Percentiles rank a stretch among this genome's conserved stretches.
These are phyloP conservation scores for Leccinum angustisporum DNA, from an alignment of 1,284 basidiomycete genomes.

Conservation along the genomic window DNA sequence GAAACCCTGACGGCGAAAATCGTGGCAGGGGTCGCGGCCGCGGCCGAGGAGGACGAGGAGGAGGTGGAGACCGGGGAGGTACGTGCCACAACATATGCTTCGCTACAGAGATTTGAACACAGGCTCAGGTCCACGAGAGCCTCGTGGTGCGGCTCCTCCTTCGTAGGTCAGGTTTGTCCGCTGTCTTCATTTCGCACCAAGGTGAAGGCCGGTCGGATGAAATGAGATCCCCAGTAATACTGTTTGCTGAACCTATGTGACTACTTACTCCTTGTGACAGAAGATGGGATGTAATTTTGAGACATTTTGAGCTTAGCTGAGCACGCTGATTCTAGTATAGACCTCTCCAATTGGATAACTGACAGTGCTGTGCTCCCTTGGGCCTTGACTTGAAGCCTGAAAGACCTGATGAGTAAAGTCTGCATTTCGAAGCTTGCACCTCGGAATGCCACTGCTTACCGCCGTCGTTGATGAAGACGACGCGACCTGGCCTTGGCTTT, in stretches of 20 bases:
- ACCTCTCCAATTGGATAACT: background rate
- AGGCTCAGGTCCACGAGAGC: slow-evolving; percentile 27
- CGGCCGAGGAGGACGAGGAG: slow-evolving; percentile 41
- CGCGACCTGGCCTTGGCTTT: slow-evolving; percentile 22
- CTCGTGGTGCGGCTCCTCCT: slow-evolving; percentile 18
- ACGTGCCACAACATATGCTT: slow-evolving; percentile 10
- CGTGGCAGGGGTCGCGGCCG: slow-evolving; percentile 45
- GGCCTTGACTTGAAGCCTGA: background rate
- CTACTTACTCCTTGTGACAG: background rate
- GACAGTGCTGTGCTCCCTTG: background rate
- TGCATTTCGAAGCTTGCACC: background rate
- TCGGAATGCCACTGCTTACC: slow-evolving; percentile 11
- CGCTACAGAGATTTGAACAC: slow-evolving; percentile 1
- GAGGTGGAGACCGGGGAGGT: slow-evolving; percentile 34
- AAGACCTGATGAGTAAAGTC: background rate
- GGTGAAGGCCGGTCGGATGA: background rate
- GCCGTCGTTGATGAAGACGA: slow-evolving; percentile 29
- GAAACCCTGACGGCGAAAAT: slow-evolving; percentile 38
- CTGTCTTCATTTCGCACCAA: slow-evolving; percentile 2
- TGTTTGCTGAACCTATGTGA: slow-evolving; percentile 10
- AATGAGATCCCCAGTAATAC: slow-evolving; percentile 3
- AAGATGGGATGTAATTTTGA: slow-evolving; percentile 3
- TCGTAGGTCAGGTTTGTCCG: slow-evolving; percentile 12
- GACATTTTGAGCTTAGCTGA: background rate
- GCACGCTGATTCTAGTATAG: background rate